phyloP scores from a whole-genome alignment of 495 filamentous ascomycete genomes.

The Gamarada debralockiae region DNA sequence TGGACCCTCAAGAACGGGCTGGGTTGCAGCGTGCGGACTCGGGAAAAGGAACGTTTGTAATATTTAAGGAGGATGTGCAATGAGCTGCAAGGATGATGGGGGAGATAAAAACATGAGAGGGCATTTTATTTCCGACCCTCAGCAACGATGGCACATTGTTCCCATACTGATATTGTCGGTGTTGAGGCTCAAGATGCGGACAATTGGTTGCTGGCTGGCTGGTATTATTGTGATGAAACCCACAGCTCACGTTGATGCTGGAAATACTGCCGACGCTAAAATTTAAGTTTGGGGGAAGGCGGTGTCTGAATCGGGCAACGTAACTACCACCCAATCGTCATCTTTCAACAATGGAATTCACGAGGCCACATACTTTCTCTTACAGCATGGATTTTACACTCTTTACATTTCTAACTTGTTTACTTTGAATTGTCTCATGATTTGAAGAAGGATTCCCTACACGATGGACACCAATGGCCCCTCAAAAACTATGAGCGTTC shows the following conservation, averaged over 20 bases:
- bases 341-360: no score
- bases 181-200: not conserved
- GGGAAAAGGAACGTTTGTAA: conserved; percentile 21
- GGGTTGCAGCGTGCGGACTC: conserved; percentile 4
- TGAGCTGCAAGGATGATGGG: conserved; percentile 13
- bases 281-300: conserved; percentile 16
- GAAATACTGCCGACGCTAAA: conserved; percentile 16
- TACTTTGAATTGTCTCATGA: no score
- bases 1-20: conserved; percentile 5
- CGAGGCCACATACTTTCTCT: no score
- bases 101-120: conserved; percentile 6
- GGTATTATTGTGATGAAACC: conserved; percentile 21
- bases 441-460: not conserved
- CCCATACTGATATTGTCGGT: conserved; percentile 1
- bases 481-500: conserved; percentile 1
- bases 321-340: not conserved
- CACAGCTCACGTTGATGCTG: conserved; percentile 3
- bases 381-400: no score
- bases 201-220: not conserved
- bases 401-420: not conserved
- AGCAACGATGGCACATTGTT: conserved; percentile 1
- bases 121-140: conserved; percentile 12
- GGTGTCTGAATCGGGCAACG: conserved; percentile 1
- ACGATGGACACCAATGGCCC: conserved; percentile 17
- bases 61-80: conserved; percentile 6